phyloP scores from a whole-genome alignment of 352 stramenopile species.

The Phytophthora tubulina region DNA sequence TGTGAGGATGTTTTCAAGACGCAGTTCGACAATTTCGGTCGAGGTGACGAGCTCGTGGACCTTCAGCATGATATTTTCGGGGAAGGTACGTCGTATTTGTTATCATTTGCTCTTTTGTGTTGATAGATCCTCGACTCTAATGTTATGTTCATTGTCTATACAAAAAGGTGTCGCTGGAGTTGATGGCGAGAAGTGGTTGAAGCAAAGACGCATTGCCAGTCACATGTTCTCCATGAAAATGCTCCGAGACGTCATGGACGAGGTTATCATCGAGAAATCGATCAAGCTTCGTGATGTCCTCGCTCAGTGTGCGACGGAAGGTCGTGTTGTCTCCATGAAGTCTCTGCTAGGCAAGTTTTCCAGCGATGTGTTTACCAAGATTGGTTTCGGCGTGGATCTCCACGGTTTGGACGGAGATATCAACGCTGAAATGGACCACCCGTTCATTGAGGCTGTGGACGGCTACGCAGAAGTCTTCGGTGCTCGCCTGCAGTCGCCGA shows the following conservation, averaged over 20 bases:
- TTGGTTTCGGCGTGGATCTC: constrained; percentile 80
- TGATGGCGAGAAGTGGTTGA: constrained; percentile 58
- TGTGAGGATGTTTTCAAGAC: constrained; percentile 48
- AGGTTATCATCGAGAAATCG: constrained; percentile 50
- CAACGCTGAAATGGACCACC: constrained; percentile 47
- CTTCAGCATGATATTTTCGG: constrained; percentile 59
- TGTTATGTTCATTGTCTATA: too few relatives aligned
- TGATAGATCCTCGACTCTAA: too few relatives aligned
- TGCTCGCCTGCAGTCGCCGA: constrained; percentile 56
- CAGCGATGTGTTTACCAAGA: constrained; percentile 79
- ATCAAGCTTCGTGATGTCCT: constrained; percentile 46
- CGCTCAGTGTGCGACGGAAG: constrained; percentile 18
- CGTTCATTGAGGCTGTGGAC: constrained; percentile 64
- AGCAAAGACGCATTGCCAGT: constrained; percentile 73
- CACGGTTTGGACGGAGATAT: constrained; percentile 45
- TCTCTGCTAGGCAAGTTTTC: constrained; percentile 67
- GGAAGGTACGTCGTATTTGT: constrained; percentile 29
- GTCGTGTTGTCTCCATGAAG: constrained; percentile 41
- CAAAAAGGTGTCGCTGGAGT: constrained; percentile 45
- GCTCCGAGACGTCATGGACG: constrained; percentile 46
- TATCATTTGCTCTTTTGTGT: too few relatives aligned
- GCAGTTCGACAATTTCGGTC: constrained; percentile 65
- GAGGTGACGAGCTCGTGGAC: constrained; percentile 39
- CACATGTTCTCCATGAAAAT: constrained; percentile 79
- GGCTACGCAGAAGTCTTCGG: constrained; percentile 39